Percentiles rank a stretch among this genome's conserved stretches.
Conservation (phyloP, 2,329 filamentous ascomycete species). For the Pseudopyrenochaeta lycopersici region DNA sequence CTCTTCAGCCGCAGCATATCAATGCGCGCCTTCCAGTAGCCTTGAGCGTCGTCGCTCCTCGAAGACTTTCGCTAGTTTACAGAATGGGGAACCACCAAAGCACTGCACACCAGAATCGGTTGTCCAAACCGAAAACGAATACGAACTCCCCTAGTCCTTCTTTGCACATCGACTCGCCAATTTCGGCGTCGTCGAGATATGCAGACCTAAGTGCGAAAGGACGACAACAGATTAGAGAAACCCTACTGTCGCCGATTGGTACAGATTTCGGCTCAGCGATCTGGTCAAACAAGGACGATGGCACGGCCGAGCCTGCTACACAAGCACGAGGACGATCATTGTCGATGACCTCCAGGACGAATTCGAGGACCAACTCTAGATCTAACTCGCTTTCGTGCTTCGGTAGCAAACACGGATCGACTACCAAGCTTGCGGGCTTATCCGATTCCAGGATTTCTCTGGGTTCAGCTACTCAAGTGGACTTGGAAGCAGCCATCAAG, state of each 20-base stretch:
- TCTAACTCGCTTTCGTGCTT: conserved; percentile 40
- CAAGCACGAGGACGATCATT: conserved; percentile 36
- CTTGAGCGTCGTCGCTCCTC: conserved; percentile 31
- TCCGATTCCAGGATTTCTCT: conserved; percentile 42
- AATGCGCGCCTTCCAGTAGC: conserved; percentile 18
- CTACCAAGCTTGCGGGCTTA: conserved; percentile 32
- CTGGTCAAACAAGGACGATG: conserved; percentile 28
- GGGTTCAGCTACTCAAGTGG: conserved; percentile 46
- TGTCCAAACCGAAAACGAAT: conserved; percentile 49
- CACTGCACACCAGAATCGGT: conserved; percentile 33
- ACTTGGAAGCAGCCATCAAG: conserved; percentile 56
- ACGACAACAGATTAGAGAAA: conserved; percentile 40
- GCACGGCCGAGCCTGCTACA: conserved; percentile 26
- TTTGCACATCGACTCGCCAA: conserved; percentile 29
- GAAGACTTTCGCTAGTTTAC: conserved; percentile 18
- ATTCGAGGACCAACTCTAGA: conserved; percentile 29
- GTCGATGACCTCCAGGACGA: conserved; percentile 37
- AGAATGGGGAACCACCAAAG: conserved; percentile 45
- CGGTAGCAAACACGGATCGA: conserved; percentile 29
- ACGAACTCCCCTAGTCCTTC: conserved; percentile 36
- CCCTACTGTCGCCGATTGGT: conserved; percentile 38
- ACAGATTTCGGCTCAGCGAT: conserved; percentile 28
- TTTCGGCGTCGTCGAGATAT: conserved; percentile 32
- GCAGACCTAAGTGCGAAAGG: conserved; percentile 36
- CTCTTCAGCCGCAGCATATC: conserved; percentile 13